Base-by-base conservation (phyloP, 2,329 filamentous ascomycete species). In the Apiospora rasikravindrae region DNA sequence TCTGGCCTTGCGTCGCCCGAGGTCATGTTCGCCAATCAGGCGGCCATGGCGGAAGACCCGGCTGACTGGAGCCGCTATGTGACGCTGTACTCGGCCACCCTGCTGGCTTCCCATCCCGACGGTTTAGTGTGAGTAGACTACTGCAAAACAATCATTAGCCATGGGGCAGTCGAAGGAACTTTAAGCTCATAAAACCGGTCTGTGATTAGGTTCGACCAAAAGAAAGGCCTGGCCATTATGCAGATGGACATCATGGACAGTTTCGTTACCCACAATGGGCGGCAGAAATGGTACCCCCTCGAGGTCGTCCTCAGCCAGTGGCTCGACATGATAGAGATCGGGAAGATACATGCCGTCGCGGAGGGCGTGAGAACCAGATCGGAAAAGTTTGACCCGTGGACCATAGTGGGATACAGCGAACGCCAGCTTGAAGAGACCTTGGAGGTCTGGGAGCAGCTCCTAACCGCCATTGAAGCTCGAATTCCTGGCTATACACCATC, bases 241-340 rank as follows among this genome's bases (percentile, higher is more conserved):
- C 71, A 72, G 19, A 70, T 70, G 45, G 67, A 72, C 49, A 66
- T 67, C 16, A 37, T 67, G n/a, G 71, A 70, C 71, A 42, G 24
- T 13, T 53, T 42, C 42, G 45, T 69, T 33, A 72, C 71, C 53
- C 70, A 61, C 29, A 76, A 76, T 66, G 73, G 71, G 61, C 74
- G 73, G 29, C 73, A 70, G 49, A 53, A 71, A 16, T 77, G 76
- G 74, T 40, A 76, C 70, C 76, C 74, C 22, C 73, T 77, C n/a
- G 75, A 77, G 64, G 70, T 73, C 19, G 71, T 77, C 33, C 70
- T 77, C 14, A 71, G 47, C 44, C 53, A 69, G 5, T 77, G 75
- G 75, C 67, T 76, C 2, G 72, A 64, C 24, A 73, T 75, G 69
- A 71, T 75, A 26, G 69, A 72, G 14, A 47, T 67, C 0, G 71